Conservation (phyloP, 2,329 filamentous ascomycete species). For the Fonsecaea multimorphosa region DNA sequence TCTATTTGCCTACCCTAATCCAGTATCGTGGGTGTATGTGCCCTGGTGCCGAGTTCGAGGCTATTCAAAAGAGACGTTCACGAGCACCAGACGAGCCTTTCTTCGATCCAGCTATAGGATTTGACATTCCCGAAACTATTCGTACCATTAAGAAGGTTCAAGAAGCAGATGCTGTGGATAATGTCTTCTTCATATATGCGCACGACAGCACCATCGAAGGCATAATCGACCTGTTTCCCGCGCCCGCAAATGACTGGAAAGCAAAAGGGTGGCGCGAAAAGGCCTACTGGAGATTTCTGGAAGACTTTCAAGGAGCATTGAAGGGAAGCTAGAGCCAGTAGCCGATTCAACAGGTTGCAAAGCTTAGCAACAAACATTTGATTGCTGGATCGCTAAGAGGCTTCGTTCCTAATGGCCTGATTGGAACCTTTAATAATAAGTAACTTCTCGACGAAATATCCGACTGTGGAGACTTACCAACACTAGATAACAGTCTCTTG, state of each 20-base stretch:
- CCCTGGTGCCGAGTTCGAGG: conserved; percentile 39
- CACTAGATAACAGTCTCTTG: too few relatives aligned
- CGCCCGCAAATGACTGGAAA: conserved; percentile 25
- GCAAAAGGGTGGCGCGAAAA: conserved; percentile 25
- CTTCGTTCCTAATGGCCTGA: neutral
- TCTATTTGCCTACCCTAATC: neutral
- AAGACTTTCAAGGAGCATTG: conserved; percentile 27
- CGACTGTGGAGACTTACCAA: too few relatives aligned
- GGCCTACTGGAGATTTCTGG: conserved; percentile 27
- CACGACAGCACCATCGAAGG: conserved; percentile 41
- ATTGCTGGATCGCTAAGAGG: neutral
- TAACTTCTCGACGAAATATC: neutral
- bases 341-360: neutral
- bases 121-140: conserved; percentile 37
- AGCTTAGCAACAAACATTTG: neutral
- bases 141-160: conserved; percentile 38
- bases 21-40: conserved; percentile 26
- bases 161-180: conserved; percentile 40
- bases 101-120: conserved; percentile 36
- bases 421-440: neutral
- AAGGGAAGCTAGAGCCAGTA: neutral
- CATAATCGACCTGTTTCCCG: conserved; percentile 35
- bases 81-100: conserved; percentile 32
- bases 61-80: conserved; percentile 32
- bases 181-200: conserved; percentile 42